These are phyloP conservation scores for Helianthus annuus DNA, from an alignment of 129 eudicot genomes.

Conservation along the genomic window HanXRQr2.0-SUNRISE NC_035445.2:117486929-117487428, in stretches of 20 bases:
- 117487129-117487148: neutral
- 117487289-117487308: too few species aligned
- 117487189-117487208: neutral
- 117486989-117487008: slow-evolving; percentile 36
- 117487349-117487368: too few species aligned
- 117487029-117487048: slow-evolving; percentile 48
- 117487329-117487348: too few species aligned
- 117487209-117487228: neutral
- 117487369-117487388: too few species aligned
- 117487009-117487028: slow-evolving; percentile 40
- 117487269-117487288: too few species aligned
- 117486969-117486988: slow-evolving; percentile 9
- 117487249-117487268: too few species aligned
- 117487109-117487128: neutral
- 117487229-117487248: neutral
- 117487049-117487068: slow-evolving; percentile 52
- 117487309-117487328: too few species aligned
- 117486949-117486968: slow-evolving; percentile 28
- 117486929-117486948: slow-evolving; percentile 28
- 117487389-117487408: too few species aligned
- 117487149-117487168: slow-evolving; percentile 6
- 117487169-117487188: slow-evolving; percentile 23
- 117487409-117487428: too few species aligned
- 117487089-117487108: neutral
- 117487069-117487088: slow-evolving; percentile 46